Conservation (phyloP, 2,329 filamentous ascomycete genomes). For the Botryotinia globosa region DNA sequence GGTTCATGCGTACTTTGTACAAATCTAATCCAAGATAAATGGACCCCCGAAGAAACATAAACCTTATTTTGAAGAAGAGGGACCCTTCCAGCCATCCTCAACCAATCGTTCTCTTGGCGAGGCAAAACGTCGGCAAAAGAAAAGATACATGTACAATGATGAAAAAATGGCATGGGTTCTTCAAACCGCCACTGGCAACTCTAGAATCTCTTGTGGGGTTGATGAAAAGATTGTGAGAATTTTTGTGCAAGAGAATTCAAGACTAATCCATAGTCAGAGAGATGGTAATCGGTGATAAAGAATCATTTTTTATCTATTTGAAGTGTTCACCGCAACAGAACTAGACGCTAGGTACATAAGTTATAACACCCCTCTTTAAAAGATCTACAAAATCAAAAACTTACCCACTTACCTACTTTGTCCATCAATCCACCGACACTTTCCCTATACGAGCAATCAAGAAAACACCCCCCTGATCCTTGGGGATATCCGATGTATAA, state of each 20-base stretch:
- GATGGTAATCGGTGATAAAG: neutral
- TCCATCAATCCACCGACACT: neutral
- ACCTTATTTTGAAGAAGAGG: conserved; percentile 6
- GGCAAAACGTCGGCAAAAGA: neutral
- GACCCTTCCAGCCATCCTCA: neutral
- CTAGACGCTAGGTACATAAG: conserved; percentile 1
- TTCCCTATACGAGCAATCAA: neutral
- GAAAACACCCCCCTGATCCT: neutral
- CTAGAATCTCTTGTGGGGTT: neutral
- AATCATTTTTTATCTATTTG: neutral
- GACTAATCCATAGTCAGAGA: neutral
- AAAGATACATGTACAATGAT: neutral
- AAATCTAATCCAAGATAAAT: neutral
- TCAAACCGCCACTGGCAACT: neutral
- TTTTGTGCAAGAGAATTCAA: neutral
- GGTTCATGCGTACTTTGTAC: neutral
- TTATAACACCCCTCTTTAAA: neutral
- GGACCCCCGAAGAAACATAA: neutral
- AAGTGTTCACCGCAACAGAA: conserved; percentile 8
- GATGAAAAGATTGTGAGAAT: neutral
- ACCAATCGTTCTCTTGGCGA: neutral
- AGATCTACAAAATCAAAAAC: neutral
- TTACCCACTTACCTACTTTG: neutral
- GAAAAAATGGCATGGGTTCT: neutral
- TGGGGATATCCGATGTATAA: neutral